Base-by-base conservation (phyloP, 805 yeast genomes). In the Torulaspora microellipsoides region DNA sequence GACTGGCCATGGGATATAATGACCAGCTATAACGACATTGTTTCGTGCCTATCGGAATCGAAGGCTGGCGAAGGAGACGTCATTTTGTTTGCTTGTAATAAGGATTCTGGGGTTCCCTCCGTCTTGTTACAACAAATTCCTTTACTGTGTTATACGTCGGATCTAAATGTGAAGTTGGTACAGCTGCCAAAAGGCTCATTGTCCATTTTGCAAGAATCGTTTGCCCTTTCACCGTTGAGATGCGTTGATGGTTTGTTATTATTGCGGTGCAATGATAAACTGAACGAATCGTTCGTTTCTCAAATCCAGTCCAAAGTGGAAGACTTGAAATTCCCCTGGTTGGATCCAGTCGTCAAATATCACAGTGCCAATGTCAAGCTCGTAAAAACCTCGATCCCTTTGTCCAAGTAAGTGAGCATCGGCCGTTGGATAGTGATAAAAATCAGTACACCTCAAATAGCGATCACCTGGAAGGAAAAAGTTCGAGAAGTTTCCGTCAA, bases 91-190 rank as follows among this genome's bases (percentile, higher is more conserved):
- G 84, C 81, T 13, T 78, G 85, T 50, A 80, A 75, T 49, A 60
- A 66, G n/a, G 85, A 81, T 46, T 39, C 45, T 4, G 33, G 75
- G 3, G 59, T 62, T 10, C 79, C 85, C 1, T 49, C 64, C 1
- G 62, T 83, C 1, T 53, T 83, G 32, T 65, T 76, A 4, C 72
- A 75, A 47, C 82, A 77, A 38, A 69, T 83, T 33, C 91, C 91
- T 0, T 64, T 75, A 2, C 59, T 84, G 30, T 60, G 78, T 20
- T 72, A 64, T 42, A 66, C 77, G 20, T 47, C 69, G n/a, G 34
- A 33, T 1, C 25, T 42, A 13, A 43, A 51, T 13, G 79, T 79
- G 3, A 81, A 78, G 47, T 62, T 83, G 34, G 70, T 83, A 2
- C 83, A 79, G 48, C 64, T 84, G 20, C 89, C 89, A 1, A 69